Percentiles rank a stretch among this genome's conserved stretches.
phyloP scores from a whole-genome alignment of 768 basidiomycete genomes.

The Russula earlei region DNA sequence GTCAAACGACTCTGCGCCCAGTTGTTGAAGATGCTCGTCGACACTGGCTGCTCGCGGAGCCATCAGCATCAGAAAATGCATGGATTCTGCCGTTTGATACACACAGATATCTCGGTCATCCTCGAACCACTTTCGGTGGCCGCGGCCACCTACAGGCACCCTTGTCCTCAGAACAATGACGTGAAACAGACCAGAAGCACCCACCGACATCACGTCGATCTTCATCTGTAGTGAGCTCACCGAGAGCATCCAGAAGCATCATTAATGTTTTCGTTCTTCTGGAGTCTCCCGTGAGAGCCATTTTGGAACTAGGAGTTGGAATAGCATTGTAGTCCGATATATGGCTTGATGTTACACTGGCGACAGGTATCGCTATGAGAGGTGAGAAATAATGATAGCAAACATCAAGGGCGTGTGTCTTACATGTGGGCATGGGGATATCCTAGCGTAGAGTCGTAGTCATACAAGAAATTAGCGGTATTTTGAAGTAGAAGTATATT shows the following conservation, averaged over 20 bases:
- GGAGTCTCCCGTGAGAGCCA: background rate
- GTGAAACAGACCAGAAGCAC: slow-evolving; percentile 12
- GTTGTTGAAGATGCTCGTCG: slow-evolving; percentile 60
- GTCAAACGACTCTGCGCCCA: slow-evolving; percentile 56
- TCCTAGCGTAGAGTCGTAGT: background rate
- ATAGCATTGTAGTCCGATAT: slow-evolving; percentile 1
- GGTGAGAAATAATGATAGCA: background rate
- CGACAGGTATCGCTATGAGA: background rate
- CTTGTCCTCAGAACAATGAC: background rate
- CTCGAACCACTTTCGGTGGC: slow-evolving; percentile 42
- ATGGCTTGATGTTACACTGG: slow-evolving; percentile 1
- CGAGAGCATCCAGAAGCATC: slow-evolving; percentile 38
- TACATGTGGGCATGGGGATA: slow-evolving; percentile 5
- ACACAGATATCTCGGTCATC: slow-evolving; percentile 59
- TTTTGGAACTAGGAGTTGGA: background rate
- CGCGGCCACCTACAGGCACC: slow-evolving; percentile 6
- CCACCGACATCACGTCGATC: slow-evolving; percentile 27
- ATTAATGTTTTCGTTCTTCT: slow-evolving; percentile 38
- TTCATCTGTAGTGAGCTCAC: slow-evolving; percentile 35
- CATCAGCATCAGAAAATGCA: background rate
- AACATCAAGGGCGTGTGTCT: background rate
- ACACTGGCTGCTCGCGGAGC: slow-evolving; percentile 38
- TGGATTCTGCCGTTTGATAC: slow-evolving; percentile 26
- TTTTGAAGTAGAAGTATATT: background rate
- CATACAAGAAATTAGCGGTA: background rate